Conservation (phyloP, 805 yeast species). For the Saturnispora hagleri region DNA sequence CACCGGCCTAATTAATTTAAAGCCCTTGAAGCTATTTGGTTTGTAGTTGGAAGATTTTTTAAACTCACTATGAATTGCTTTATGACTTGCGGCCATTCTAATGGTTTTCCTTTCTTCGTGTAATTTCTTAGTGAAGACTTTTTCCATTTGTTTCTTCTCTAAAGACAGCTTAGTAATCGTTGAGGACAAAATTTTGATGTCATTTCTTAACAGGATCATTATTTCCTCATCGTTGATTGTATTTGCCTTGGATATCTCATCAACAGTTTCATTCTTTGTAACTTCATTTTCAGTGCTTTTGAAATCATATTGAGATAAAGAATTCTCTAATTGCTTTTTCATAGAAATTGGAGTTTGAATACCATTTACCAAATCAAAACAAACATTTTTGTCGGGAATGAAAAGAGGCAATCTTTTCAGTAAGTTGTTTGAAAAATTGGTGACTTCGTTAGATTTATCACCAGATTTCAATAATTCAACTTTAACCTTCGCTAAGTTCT, state of each 20-base stretch:
- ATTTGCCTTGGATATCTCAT: constrained; percentile 9
- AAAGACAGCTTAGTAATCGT: constrained; percentile 17
- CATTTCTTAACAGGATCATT: constrained; percentile 23
- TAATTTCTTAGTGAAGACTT: constrained; percentile 16
- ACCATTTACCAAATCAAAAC: constrained; percentile 1
- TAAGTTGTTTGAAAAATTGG: constrained; percentile 1
- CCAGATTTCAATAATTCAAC: constrained; percentile 6
- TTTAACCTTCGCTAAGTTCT: constrained; percentile 8
- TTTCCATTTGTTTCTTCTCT: constrained; percentile 19
- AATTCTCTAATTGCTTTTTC: constrained; percentile 3
- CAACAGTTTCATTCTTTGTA: background rate
- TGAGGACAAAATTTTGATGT: constrained; percentile 19
- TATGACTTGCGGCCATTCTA: constrained; percentile 12
- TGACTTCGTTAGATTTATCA: constrained; percentile 1
- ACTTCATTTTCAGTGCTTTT: background rate
- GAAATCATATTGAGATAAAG: constrained; percentile 4
- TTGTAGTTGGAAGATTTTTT: background rate
- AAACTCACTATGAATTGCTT: constrained; percentile 13
- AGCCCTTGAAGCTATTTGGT: constrained; percentile 9
- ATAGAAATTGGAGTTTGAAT: constrained; percentile 7
- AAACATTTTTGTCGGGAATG: constrained; percentile 7
- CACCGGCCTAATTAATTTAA: constrained; percentile 3
- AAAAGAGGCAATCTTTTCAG: constrained; percentile 11
- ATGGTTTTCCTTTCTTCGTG: constrained; percentile 20
- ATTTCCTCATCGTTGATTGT: constrained; percentile 22